A percentile compares a stretch with the other conserved stretches of the same genome.
Conservation (phyloP, 768 basidiomycete genomes). For the Lentinula detonsa region DNA sequence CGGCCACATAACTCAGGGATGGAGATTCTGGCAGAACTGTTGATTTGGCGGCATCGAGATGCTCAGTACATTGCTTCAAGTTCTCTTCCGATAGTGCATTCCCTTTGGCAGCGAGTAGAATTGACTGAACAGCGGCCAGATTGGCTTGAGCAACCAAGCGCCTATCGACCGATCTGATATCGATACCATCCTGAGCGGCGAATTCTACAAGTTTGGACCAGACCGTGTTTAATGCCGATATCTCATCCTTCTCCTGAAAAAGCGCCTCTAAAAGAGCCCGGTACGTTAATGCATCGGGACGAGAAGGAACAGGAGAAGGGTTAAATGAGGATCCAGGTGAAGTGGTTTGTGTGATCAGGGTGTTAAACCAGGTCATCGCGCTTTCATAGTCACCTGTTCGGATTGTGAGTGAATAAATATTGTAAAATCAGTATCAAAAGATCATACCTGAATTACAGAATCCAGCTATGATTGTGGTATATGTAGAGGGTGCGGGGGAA, state of each 20-base stretch:
- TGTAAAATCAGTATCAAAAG: background rate
- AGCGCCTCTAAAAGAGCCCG: conserved; percentile 44
- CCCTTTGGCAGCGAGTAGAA: background rate
- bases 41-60: background rate
- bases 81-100: background rate
- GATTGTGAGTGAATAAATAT: background rate
- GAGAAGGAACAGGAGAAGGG: conserved; percentile 34
- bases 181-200: conserved; percentile 26
- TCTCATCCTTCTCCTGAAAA: conserved; percentile 44
- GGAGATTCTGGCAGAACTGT: background rate
- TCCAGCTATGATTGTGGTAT: conserved; percentile 54
- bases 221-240: conserved; percentile 52
- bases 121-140: conserved; percentile 17
- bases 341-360: conserved; percentile 42
- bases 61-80: background rate
- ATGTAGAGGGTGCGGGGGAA: conserved; percentile 56
- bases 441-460: conserved; percentile 44
- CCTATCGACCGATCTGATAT: conserved; percentile 30
- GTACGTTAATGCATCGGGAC: conserved; percentile 56
- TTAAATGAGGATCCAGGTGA: conserved; percentile 30
- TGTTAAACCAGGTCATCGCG: conserved; percentile 68
- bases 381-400: conserved; percentile 44
- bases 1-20: background rate
- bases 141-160: conserved; percentile 39
- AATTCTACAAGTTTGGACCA: conserved; percentile 18